Conservation (phyloP, 192 early-diverging fungal species). For the Coemansia sp. region DNA sequence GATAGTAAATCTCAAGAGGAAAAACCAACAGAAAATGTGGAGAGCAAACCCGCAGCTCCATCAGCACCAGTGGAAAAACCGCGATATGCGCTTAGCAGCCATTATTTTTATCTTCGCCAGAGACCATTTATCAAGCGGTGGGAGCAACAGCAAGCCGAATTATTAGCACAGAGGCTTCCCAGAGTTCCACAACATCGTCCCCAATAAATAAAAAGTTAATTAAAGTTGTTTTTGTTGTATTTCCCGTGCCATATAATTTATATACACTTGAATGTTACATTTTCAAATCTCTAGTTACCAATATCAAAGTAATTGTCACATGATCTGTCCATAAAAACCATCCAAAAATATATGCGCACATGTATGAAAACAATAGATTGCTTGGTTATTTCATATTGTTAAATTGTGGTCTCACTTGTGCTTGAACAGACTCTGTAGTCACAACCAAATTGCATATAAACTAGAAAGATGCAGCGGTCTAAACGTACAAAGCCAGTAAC, state of each 20-base stretch:
- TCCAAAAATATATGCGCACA: no score
- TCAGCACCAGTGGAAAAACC: neutral
- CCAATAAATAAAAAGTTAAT: neutral
- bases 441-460: neutral
- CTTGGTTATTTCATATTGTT: no score
- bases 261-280: no score
- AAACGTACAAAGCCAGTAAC: neutral
- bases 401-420: no score
- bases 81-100: slow-evolving; percentile 18
- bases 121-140: slow-evolving; percentile 27
- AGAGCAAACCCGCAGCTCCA: neutral
- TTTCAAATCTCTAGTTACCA: no score
- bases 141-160: slow-evolving; percentile 25
- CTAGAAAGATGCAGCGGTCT: neutral
- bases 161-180: slow-evolving; percentile 18
- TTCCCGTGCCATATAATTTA: no score
- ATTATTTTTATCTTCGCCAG: slow-evolving; percentile 32
- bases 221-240: no score
- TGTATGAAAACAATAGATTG: no score
- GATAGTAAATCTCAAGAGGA: neutral
- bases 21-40: neutral
- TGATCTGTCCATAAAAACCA: no score
- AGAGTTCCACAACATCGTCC: slow-evolving; percentile 10
- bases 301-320: no score
- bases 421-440: no score